A percentile compares a stretch with the other conserved stretches of the same genome.
These are phyloP conservation scores for Rhamnella rubrinervis DNA, from an alignment of 331 rosid species.

Conservation along the genomic window DNA sequence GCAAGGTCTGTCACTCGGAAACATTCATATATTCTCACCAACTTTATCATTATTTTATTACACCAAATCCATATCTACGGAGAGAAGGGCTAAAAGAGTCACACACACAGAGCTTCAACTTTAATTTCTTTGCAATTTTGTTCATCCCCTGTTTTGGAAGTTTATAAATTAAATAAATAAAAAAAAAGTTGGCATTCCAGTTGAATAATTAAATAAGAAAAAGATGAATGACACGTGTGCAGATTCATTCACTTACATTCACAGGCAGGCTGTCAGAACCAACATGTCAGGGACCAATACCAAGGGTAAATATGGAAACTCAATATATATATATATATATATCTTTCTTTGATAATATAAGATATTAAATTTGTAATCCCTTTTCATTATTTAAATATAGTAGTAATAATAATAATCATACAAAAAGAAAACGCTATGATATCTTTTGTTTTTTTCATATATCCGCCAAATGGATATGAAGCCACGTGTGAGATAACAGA, in stretches of 20 bases:
- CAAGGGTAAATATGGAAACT: slow-evolving; percentile 32
- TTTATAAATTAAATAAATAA: too few species aligned
- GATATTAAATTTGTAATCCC: not conserved
- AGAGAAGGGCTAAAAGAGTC: too few species aligned
- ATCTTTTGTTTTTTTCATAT: not conserved
- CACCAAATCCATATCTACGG: too few species aligned
- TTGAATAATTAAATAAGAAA: slow-evolving; percentile 2
- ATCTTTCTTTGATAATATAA: not conserved
- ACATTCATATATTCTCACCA: slow-evolving; percentile 8
- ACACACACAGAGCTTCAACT: too few species aligned
- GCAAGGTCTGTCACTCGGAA: slow-evolving; percentile 12
- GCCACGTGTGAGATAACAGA: slow-evolving; percentile 44
- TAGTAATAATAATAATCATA: slow-evolving; percentile 12
- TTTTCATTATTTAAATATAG: not conserved
- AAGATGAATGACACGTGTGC: slow-evolving; percentile 43
- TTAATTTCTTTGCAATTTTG: too few species aligned
- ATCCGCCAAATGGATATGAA: slow-evolving; percentile 14
- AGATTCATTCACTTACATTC: slow-evolving; percentile 23
- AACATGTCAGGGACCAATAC: slow-evolving; percentile 35
- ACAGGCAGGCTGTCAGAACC: slow-evolving; percentile 38
- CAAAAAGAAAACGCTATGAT: slow-evolving; percentile 26
- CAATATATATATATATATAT: not conserved
- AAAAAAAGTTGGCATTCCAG: not conserved
- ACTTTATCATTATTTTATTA: too few species aligned
- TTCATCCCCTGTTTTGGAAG: too few species aligned